Conservation (phyloP, 2,329 filamentous ascomycete genomes). For the Orbilia brochopaga region DNA sequence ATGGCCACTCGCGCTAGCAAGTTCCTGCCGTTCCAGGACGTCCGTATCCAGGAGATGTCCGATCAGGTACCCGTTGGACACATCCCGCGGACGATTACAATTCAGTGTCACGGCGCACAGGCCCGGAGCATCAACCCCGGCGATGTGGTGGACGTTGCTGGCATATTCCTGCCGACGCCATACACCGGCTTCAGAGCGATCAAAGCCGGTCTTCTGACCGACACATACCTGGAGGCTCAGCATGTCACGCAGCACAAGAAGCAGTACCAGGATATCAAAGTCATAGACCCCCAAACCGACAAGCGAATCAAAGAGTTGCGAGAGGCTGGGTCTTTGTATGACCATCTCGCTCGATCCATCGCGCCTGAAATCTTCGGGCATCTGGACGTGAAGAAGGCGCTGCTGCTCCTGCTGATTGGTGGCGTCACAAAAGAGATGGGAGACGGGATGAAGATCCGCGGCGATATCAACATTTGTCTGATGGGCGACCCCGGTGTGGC, state of each 20-base stretch:
- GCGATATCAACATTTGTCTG: constrained; percentile 96
- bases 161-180: constrained; percentile 94
- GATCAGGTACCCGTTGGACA: constrained; percentile 98
- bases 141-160: constrained; percentile 90
- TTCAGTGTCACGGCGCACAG: constrained; percentile 85
- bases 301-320: constrained; percentile 84
- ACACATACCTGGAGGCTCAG: constrained; percentile 96
- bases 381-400: constrained; percentile 94
- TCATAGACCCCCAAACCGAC: constrained; percentile 78
- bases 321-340: constrained; percentile 88
- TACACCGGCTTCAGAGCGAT: constrained; percentile 99
- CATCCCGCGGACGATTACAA: constrained; percentile 87
- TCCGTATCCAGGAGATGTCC: constrained; percentile 99
- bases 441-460: constrained; percentile 98
- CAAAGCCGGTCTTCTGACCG: constrained; percentile 90
- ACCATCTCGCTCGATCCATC: constrained; percentile 93
- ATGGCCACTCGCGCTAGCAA: constrained; percentile 95
- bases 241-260: constrained; percentile 96
- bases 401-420: constrained; percentile 92
- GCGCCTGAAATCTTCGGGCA: constrained; percentile 97
- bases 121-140: constrained; percentile 89
- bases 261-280: constrained; percentile 84
- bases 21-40: constrained; percentile 95
- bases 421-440: constrained; percentile 96
- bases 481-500: constrained; percentile 99